phyloP scores from a whole-genome alignment of 2,329 filamentous ascomycete species.

The Fonsecaea nubica region DNA sequence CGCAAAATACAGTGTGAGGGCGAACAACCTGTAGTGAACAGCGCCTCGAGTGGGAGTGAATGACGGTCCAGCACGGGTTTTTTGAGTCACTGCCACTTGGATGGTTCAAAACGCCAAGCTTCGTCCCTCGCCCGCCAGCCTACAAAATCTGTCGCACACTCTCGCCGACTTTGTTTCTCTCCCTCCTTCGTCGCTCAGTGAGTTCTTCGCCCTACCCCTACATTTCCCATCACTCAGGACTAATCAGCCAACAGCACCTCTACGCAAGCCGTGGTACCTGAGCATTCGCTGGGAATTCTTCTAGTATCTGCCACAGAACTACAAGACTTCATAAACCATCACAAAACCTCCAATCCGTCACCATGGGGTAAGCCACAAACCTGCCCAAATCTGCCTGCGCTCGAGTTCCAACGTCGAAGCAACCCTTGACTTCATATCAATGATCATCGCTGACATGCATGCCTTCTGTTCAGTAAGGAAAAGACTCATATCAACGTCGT shows the following conservation, averaged over 20 bases:
- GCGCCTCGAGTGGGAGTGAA: constrained; percentile 1
- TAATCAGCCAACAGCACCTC: constrained; percentile 53
- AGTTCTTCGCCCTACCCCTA: constrained; percentile 36
- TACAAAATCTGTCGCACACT: constrained; percentile 41
- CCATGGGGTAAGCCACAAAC: constrained; percentile 64
- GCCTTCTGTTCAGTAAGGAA: constrained; percentile 73
- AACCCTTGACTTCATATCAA: constrained; percentile 33
- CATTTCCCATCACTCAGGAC: constrained; percentile 30
- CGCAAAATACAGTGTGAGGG: constrained; percentile 16
- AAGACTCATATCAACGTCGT: constrained; percentile 98
- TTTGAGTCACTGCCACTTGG: constrained; percentile 18
- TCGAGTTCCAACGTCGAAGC: constrained; percentile 19
- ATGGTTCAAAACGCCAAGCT: constrained; percentile 32
- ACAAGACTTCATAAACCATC: constrained; percentile 48
- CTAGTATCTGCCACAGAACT: constrained; percentile 58
- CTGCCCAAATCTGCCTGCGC: constrained; percentile 35
- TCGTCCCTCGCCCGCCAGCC: constrained; percentile 27
- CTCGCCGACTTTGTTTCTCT: constrained; percentile 34
- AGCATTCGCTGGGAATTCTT: constrained; percentile 53
- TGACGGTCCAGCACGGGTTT: constrained; percentile 13
- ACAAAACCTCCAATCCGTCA: constrained; percentile 52
- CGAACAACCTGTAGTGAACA: constrained; percentile 3
- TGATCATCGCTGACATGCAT: constrained; percentile 34
- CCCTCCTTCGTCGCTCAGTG: constrained; percentile 41
- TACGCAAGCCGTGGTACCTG: constrained; percentile 61